Base-by-base conservation (phyloP, 2,329 filamentous ascomycete species). In the Verticillium alfalfae region DNA sequence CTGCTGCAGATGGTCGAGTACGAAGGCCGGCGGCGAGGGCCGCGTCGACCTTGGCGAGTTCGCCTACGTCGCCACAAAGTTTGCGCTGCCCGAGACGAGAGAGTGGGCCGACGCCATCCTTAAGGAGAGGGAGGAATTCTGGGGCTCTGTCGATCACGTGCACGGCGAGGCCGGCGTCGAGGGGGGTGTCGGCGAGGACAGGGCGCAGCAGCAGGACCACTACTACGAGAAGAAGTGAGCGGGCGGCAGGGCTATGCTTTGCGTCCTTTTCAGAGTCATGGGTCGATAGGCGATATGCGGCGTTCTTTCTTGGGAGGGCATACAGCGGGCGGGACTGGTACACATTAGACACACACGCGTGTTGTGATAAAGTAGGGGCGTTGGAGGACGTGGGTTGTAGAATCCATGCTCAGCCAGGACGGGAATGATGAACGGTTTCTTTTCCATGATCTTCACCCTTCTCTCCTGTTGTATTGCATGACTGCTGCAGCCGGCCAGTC, bases 1-100 rank as follows among this genome's bases (percentile, higher is more conserved):
- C 78, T 99, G 64, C 79, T 96, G 71, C 95, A 99, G 79, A 97
- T 97, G 91, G 80, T 96, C 36, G 95, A 99, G 76, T 99, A 99
- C 71, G 95, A 99, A 84, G 88, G 90, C 69, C 78, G 82, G 82
- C 13, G 81, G 86, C 58, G 77, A 87, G 61, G 85, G 86, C 34
- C 76, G 79, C 65, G 74, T 92, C 45, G 92, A 98, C 73, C 78
- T 99, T 58, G 86, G 89, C 59, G 95, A 99, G 78, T 98, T 99
- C 68, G 84, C 87, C 0, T 89, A 90, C 71, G 95, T 97, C 2
- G 85, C 90, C 9, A 82, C 79, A 56, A 86, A 85, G 68, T 89
- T 98, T 67, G 81, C 83, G 60, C 80, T 96, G 66, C 84, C 87
- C 0, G 94, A 97, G 78, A 90, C 93, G 67, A 86, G 88, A 77